Evolutionary conservation across 495 filamentous ascomycete genomes (phyloP), one percentile per base, ranked within the genome.

Genomic region (Lindgomyces ingoldianus): DNA sequence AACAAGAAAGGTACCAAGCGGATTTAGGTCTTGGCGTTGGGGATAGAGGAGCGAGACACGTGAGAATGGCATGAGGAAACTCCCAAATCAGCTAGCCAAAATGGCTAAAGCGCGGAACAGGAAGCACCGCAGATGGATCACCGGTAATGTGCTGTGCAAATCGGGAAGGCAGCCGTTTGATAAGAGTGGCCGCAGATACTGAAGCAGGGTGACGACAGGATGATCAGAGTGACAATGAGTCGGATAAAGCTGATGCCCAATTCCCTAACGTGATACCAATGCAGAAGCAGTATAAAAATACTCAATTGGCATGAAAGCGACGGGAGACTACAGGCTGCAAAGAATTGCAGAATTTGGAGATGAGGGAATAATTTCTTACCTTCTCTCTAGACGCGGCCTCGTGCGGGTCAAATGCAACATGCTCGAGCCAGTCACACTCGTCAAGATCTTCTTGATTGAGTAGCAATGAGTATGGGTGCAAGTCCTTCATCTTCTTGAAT

Each of bases 381-480:
- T 96, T 96, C 65, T 95, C 91, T 71, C 79, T 81, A 18, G 88
- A 83, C 64, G 87, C 88, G 39, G 90, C 81, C 75, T 96, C 87
- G 4, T 80, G 76, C 62, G 89, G 78, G 0, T 85, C 81, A 69
- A 96, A 96, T 1, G 88, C 84, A 0, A 81, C 84, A 49, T 86
- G 84, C 74, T 97, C 93, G 33, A 97, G 81, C 14, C 78, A 78
- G 25, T 91, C 77, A 73, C 90, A 93, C 21, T 88, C 85, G 0
- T 94, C 90, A 11, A 91, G 76, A 71, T 96, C 89, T 0, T 85
- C 85, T 47, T 84, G 74, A 24, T 83, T 89, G 36, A 97, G 81
- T 16, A 87, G 82, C 62, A 90, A 85, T 4, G 88, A 83, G 57
- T 89, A 89, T 1, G 89, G 89, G 67, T 88, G 84, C 59, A 88